Evolutionary conservation across 2,329 filamentous ascomycete species (phyloP).

Genomic region (Magnaporthiopsis incrustans): DNA sequence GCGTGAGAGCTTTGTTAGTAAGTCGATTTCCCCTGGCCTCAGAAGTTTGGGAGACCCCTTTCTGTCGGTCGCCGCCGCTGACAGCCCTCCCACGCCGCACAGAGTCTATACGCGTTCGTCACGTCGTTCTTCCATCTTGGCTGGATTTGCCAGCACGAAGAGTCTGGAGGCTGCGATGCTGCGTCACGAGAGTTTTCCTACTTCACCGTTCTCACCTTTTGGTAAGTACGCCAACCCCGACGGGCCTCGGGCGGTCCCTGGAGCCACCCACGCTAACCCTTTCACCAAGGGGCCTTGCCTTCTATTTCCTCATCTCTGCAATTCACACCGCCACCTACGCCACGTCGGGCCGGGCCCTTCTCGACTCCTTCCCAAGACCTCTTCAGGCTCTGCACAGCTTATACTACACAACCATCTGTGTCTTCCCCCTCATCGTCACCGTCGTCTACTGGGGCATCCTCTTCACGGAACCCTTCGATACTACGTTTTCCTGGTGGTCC

Average conservation of each 20-base stretch:
- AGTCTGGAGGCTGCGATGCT: slow-evolving; percentile 31
- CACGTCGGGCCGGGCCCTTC: slow-evolving; percentile 41
- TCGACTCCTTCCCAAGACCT: slow-evolving; percentile 50
- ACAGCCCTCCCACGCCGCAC: neutral
- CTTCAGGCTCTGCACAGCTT: slow-evolving; percentile 59
- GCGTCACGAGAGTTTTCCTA: slow-evolving; percentile 61
- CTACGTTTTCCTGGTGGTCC: slow-evolving; percentile 48
- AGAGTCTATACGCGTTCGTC: slow-evolving; percentile 61
- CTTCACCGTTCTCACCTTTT: slow-evolving; percentile 78
- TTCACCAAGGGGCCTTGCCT: slow-evolving; percentile 48
- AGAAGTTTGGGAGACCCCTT: too few species aligned
- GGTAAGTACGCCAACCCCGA: slow-evolving; percentile 27
- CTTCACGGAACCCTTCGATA: slow-evolving; percentile 37
- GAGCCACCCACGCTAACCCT: neutral
- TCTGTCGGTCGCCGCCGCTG: neutral
- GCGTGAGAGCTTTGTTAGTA: slow-evolving; percentile 46
- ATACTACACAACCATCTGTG: slow-evolving; percentile 54
- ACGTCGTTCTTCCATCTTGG: slow-evolving; percentile 62
- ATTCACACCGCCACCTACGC: slow-evolving; percentile 64
- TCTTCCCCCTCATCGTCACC: slow-evolving; percentile 61
- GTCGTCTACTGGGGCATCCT: slow-evolving; percentile 63
- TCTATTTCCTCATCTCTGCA: slow-evolving; percentile 65
- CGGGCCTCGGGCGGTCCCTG: neutral
- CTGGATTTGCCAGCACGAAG: slow-evolving; percentile 49
- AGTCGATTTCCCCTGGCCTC: slow-evolving; percentile 17